Evolutionary conservation across 139 green algal species (phyloP).

Genomic region (Chlorella sorokiniana): DNA sequence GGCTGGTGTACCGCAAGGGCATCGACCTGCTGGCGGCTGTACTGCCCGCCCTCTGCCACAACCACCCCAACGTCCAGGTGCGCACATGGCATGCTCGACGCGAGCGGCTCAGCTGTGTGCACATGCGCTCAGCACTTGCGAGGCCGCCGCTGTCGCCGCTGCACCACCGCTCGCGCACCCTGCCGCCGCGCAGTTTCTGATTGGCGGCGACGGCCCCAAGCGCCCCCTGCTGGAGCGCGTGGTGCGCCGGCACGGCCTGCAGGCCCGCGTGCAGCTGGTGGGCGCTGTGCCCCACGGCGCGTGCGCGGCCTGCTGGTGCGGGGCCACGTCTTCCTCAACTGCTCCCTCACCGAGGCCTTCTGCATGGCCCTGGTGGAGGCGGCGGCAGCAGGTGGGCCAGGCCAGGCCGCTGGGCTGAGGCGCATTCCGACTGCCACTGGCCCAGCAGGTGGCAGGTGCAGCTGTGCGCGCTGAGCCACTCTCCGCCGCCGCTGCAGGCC

Average conservation of each 20-base stretch:
- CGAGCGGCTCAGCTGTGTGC: constrained; percentile 7
- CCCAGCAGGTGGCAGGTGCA: too few species aligned
- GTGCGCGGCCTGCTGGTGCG: constrained; percentile 61
- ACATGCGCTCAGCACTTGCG: constrained; percentile 34
- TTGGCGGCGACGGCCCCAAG: constrained; percentile 90
- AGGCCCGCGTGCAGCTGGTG: constrained; percentile 74
- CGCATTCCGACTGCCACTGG: too few species aligned
- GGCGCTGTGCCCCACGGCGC: constrained; percentile 77
- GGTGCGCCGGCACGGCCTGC: constrained; percentile 66
- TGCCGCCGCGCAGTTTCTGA: constrained; percentile 13
- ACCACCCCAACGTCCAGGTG: constrained; percentile 74
- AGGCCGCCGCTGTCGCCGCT: background rate
- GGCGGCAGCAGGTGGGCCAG: constrained; percentile 72
- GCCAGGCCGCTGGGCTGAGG: too few species aligned
- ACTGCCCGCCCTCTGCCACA: constrained; percentile 78
- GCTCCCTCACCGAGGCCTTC: constrained; percentile 96
- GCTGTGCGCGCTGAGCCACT: too few species aligned
- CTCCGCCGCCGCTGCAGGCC: constrained; percentile 45
- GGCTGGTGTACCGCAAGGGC: constrained; percentile 95
- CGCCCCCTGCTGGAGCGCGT: constrained; percentile 76
- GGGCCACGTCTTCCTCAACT: constrained; percentile 91
- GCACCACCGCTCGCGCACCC: background rate
- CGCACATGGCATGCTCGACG: constrained; percentile 25
- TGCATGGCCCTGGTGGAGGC: constrained; percentile 98
- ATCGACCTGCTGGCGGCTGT: constrained; percentile 90